Conservation (phyloP, 2,329 filamentous ascomycete genomes). For the Teratosphaeria gauchensis region DNA sequence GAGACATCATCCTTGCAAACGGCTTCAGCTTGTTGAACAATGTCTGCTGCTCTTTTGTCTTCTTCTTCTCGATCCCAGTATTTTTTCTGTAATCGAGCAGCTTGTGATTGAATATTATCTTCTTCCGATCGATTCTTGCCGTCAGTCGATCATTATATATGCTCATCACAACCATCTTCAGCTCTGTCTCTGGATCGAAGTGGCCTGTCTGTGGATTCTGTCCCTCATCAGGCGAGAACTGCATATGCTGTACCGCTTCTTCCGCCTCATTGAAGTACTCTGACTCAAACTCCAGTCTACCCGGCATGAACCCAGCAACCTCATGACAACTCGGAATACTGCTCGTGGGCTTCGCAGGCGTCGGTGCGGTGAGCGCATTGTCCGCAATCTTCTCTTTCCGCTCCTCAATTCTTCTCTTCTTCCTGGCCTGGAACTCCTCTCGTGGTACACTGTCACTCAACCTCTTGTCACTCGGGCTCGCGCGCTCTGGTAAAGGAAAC, state of each 20-base stretch:
- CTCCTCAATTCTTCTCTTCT: constrained; percentile 89
- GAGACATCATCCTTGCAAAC: constrained; percentile 94
- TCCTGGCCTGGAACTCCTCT: constrained; percentile 84
- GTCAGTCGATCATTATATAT: constrained; percentile 93
- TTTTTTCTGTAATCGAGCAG: constrained; percentile 92
- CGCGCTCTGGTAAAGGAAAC: constrained; percentile 81
- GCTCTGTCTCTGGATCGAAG: constrained; percentile 88
- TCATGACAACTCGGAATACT: constrained; percentile 95
- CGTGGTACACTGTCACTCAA: constrained; percentile 73
- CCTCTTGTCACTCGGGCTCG: constrained; percentile 69
- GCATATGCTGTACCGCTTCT: constrained; percentile 96
- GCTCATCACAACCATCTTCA: constrained; percentile 96
- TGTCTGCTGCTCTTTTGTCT: constrained; percentile 90
- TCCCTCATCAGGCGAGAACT: constrained; percentile 92
- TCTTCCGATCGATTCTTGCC: constrained; percentile 85
- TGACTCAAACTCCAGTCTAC: constrained; percentile 91
- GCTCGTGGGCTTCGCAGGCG: constrained; percentile 81
- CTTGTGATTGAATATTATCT: constrained; percentile 91
- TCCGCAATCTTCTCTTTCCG: constrained; percentile 79
- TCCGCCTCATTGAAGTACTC: constrained; percentile 97
- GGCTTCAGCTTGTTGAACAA: constrained; percentile 89
- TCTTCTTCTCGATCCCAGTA: constrained; percentile 79
- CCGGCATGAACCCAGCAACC: constrained; percentile 97
- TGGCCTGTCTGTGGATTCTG: constrained; percentile 75
- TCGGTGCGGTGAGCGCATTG: constrained; percentile 72